Evolutionary conservation across 305 asterid genomes (phyloP), one percentile per base, ranked within the genome.

Genomic region (Fraxinus greggii): DNA sequence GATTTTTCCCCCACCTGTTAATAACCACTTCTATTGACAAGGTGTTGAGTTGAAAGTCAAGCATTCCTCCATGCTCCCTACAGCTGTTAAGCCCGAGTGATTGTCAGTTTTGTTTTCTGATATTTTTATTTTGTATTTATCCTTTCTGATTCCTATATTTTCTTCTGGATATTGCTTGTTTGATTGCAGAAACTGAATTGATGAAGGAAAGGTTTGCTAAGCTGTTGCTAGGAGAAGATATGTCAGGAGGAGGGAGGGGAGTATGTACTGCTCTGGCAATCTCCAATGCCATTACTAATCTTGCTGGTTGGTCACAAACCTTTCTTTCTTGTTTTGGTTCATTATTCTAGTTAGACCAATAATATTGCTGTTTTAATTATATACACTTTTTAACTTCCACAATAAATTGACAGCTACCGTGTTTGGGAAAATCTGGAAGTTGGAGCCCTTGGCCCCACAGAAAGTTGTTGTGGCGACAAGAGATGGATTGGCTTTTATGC

Each of bases 201-300:
- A 93, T 95, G 95, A 95, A 95, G 84, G 92, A 92, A 82, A 86
- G 97, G 48, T 95, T 95, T 35, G 95, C 97, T 0, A 93, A 94
- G 85, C 75, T 95, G 80, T 86, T 95, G 79, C 89, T 95, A 1
- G 97, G 99, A 76, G 98, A 95, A 86, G 99, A 95, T 70, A 95
- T 95, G 97, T 92, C 97, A 6, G 99, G 99, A 78, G 98, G 97
- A 80, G 97, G 96, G n/a, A 91, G 90, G 84, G 99, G 98, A 83
- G 97, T 91, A 15, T 88, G 88, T 51, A 89, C 96, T 48, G 98
- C 99, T 83, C 89, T 92, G 17, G 98, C 99, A 81, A 91, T 95
- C 86, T 95, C 98, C 87, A 95, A 95, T 31, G 97, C 99, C 48
- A 93, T 95, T 19, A 91, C 98, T 3, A 92, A 92, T 84, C 98